Evolutionary conservation across 345 rosid species (phyloP), one percentile per base, ranked within the genome.

Genomic region (Bruguiera gymnorhiza): DNA sequence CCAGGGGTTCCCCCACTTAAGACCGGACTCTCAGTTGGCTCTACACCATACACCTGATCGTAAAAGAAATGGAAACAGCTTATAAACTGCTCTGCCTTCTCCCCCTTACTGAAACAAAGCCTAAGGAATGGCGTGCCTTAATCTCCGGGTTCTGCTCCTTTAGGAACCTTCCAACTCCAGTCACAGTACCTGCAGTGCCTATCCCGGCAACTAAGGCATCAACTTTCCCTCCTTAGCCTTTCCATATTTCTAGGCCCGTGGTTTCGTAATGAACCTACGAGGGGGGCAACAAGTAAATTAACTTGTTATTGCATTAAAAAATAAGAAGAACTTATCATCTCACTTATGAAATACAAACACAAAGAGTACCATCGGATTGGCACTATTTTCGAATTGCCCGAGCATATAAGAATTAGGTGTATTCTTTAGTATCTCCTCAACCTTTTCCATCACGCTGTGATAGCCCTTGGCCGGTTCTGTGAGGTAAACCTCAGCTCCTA

Each of bases 1-100:
- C 96, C 96, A 10, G 89, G 89, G 70, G 86, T 88, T 72, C 96
- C 98, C 98, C 98, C 98, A 48, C 89, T 87, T 53, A 92, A 85
- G 65, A 90, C 76, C 69, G 89, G 85, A 76, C 93, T 92, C 68
- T 92, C 98, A 6, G 75, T 43, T 43, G 96, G 98, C 78, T 93
- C 98, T 46, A 93, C 70, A 64, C 93, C 98, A 81, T 90, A 88
- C 26, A 93, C 86, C 97, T 93, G 74, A 56, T 79, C 62, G 62
- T 15, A 75, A 73, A 36, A 36, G 39, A 36, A 36, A 8, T 36
- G 39, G 39, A 36, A 36, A 36, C 8, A 6, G 10, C 39, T 6
- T 36, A 36, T 6, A 36, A 36, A 36, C 10, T 36, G 39, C 39
- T 6, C 9, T 36, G 8, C 39, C 9, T 6, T 36, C 39, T 36